Percentiles rank a stretch among this genome's conserved stretches.
Evolutionary conservation across 1,139 yeast genomes (phyloP).

Genomic region (Oligophagozyma castellii): DNA sequence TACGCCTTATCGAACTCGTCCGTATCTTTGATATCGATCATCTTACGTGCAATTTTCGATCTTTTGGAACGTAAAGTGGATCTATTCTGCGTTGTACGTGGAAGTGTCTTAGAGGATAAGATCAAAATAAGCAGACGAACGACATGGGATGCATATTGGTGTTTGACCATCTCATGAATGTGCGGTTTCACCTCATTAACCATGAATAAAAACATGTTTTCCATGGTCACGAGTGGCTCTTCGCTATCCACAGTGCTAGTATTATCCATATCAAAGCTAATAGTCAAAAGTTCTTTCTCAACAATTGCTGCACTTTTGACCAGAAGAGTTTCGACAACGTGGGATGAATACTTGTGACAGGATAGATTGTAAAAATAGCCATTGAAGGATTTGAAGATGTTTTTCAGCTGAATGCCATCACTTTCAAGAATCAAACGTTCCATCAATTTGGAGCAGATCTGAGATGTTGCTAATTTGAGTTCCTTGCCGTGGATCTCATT

Average conservation of each 20-base stretch:
- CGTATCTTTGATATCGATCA: constrained; percentile 76
- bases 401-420: constrained; percentile 48
- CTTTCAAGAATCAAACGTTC: constrained; percentile 72
- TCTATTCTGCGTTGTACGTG: constrained; percentile 60
- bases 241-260: constrained; percentile 26
- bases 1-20: constrained; percentile 52
- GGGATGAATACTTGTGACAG: constrained; percentile 85
- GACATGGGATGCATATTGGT: constrained; percentile 82
- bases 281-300: constrained; percentile 49
- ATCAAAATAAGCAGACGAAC: constrained; percentile 59
- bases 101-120: constrained; percentile 64
- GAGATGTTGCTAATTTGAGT: constrained; percentile 83
- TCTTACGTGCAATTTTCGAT: constrained; percentile 81
- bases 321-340: constrained; percentile 77
- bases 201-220: constrained; percentile 48
- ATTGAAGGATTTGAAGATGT: constrained; percentile 49
- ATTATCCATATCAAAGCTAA: constrained; percentile 18
- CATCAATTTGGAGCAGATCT: constrained; percentile 82
- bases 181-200: constrained; percentile 54
- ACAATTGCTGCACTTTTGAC: constrained; percentile 64
- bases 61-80: constrained; percentile 74
- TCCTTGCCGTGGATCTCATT: constrained; percentile 88
- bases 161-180: constrained; percentile 44
- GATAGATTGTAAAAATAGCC: constrained; percentile 67
- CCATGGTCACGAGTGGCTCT: constrained; percentile 39